Evolutionary conservation across 2,329 filamentous ascomycete species (phyloP), one percentile per base, ranked within the genome.

Genomic region (Diaporthe capsici): DNA sequence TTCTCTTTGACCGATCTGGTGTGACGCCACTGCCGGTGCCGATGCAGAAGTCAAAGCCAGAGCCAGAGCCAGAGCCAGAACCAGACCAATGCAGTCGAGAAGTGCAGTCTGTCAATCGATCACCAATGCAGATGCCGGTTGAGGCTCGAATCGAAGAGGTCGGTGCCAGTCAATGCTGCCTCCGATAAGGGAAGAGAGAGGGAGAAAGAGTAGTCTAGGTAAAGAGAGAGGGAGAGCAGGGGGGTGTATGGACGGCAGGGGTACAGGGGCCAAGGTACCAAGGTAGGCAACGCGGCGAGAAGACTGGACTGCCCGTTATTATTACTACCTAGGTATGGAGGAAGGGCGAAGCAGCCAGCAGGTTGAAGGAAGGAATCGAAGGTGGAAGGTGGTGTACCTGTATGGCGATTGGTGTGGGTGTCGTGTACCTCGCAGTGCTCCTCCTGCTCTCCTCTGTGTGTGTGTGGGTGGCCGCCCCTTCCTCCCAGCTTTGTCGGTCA

Each of bases 21-120:
- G 65, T 53, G 65, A 70, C 65, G 65, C 65, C 65, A 70, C 49
- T 70, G 51, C 65, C 65, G 49, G n/a, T 55, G 65, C 34, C 65
- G 17, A 67, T 49, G 25, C 61, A 37, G 25, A 44, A 51, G 42
- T 17, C 20, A 67, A 10, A 31, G 57, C 34, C 17, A n/a, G 12
- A 25, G 20, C 34, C 57, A 39, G 57, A 25, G 20, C 34, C 57
- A 39, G 57, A 25, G 22, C 57, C 34, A 60, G 37, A 28, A 12
- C 60, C n/a, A 47, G 25, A 31, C 37, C 22, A 31, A 63, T 31
- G 39, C 39, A 57, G 28, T 22, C 28, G 28, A 57, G 22, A 57
- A 57, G 53, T 49, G 20, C 44, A 49, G 37, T 39, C 31, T 3
- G 34, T 61, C 57, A 61, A 44, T 63, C 15, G 39, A 65, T 65